Evolutionary conservation across 2,329 filamentous ascomycete species (phyloP).

Genomic region (Alternaria sp.): DNA sequence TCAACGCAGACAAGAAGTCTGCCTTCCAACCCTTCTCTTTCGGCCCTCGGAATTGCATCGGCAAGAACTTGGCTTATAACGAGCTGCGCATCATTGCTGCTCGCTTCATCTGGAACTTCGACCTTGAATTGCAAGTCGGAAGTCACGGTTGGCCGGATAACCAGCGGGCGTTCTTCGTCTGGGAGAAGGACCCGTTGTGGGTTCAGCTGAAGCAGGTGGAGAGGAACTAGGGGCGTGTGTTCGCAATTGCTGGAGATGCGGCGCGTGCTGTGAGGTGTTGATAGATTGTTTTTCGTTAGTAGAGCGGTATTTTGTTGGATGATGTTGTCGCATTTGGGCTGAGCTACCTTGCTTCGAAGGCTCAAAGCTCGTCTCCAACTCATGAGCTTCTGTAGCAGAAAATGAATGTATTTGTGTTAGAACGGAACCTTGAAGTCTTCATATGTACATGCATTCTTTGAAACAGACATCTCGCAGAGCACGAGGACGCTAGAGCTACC

Average conservation of each 20-base stretch:
- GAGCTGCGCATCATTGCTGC: slow-evolving; percentile 49
- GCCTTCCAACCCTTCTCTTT: slow-evolving; percentile 33
- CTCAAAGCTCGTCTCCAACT: too few species aligned
- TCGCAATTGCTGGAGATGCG: not conserved
- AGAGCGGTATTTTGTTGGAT: too few species aligned
- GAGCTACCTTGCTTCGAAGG: too few species aligned
- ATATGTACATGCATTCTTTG: too few species aligned
- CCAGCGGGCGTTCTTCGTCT: not conserved
- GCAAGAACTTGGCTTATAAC: slow-evolving; percentile 42
- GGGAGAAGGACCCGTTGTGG: not conserved
- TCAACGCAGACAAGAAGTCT: slow-evolving; percentile 30
- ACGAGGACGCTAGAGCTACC: too few species aligned
- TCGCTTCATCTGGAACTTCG: slow-evolving; percentile 49
- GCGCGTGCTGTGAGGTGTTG: not conserved
- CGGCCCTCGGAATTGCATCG: slow-evolving; percentile 21
- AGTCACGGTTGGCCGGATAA: not conserved
- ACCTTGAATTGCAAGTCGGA: slow-evolving; percentile 26
- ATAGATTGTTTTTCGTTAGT: too few species aligned
- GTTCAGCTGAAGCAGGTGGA: not conserved
- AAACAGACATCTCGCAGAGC: too few species aligned
- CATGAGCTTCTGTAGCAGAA: too few species aligned
- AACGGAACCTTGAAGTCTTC: too few species aligned
- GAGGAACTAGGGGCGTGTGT: not conserved
- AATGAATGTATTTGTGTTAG: too few species aligned
- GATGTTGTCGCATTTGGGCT: too few species aligned